Conservation (phyloP, 2,329 filamentous ascomycete genomes). For the Exophiala mesophila region DNA sequence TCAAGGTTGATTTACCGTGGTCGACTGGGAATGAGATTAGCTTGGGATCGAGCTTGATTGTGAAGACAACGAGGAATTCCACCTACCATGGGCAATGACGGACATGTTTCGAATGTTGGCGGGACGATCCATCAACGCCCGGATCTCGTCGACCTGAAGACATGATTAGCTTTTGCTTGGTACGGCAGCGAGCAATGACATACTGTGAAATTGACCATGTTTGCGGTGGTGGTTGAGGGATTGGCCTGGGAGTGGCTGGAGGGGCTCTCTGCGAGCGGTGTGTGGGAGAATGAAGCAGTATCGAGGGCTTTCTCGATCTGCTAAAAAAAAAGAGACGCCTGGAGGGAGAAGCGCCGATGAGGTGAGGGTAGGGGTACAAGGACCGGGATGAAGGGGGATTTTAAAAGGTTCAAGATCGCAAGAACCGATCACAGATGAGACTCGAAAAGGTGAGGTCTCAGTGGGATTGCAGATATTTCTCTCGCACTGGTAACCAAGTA, state of each 20-base stretch:
- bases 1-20: conserved; percentile 99
- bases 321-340: conserved; percentile 4
- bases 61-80: background rate
- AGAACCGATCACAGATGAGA: background rate
- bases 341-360: conserved; percentile 11
- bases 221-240: conserved; percentile 65
- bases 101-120: conserved; percentile 88
- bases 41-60: background rate
- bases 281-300: conserved; percentile 8
- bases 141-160: conserved; percentile 67
- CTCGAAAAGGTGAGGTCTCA: background rate
- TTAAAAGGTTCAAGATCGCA: background rate
- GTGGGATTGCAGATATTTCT: background rate
- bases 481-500: background rate
- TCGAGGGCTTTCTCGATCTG: conserved; percentile 21
- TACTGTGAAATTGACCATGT: conserved; percentile 74
- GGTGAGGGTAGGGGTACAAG: background rate
- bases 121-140: conserved; percentile 47
- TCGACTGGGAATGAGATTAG: conserved; percentile 57
- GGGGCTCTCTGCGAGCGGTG: conserved; percentile 26
- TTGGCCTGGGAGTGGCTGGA: conserved; percentile 16
- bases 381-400: background rate
- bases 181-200: conserved; percentile 62
- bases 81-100: conserved; percentile 90
- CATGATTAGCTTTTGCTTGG: conserved; percentile 32